These are phyloP conservation scores for Hyaloscypha finlandica DNA, from an alignment of 495 filamentous ascomycete genomes.

Conservation along the genomic window DNA sequence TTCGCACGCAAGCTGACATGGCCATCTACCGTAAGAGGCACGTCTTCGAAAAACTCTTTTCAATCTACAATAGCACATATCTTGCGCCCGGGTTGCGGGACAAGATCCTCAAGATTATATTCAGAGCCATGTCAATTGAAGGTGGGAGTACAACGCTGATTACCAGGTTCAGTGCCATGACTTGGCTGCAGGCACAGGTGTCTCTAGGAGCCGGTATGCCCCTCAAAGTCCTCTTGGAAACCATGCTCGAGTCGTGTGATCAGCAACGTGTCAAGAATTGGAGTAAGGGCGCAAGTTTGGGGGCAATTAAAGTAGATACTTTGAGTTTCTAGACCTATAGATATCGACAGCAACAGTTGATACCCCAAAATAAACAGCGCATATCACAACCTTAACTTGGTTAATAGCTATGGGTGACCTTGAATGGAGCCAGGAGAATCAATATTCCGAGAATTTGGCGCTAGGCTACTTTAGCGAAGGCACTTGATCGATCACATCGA, in stretches of 20 bases:
- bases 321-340: constrained; percentile 17
- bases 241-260: constrained; percentile 73
- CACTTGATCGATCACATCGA: background rate
- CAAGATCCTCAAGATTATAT: constrained; percentile 72
- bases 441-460: background rate
- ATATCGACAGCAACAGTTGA: constrained; percentile 14
- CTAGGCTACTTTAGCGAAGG: background rate
- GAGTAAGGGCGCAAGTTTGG: constrained; percentile 36
- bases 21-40: constrained; percentile 79
- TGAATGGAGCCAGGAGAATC: background rate
- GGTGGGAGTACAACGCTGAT: constrained; percentile 83
- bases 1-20: constrained; percentile 61
- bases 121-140: constrained; percentile 69
- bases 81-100: constrained; percentile 54
- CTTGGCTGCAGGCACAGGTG: constrained; percentile 71
- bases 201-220: constrained; percentile 47
- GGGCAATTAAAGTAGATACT: constrained; percentile 11
- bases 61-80: constrained; percentile 67
- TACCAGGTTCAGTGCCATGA: constrained; percentile 78
- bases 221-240: constrained; percentile 58
- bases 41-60: constrained; percentile 77
- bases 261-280: constrained; percentile 63
- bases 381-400: background rate
- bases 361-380: constrained; percentile 17
- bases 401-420: background rate